phyloP scores from a whole-genome alignment of 1,284 basidiomycete genomes.

The Cutaneotrichosporon sp. region DNA sequence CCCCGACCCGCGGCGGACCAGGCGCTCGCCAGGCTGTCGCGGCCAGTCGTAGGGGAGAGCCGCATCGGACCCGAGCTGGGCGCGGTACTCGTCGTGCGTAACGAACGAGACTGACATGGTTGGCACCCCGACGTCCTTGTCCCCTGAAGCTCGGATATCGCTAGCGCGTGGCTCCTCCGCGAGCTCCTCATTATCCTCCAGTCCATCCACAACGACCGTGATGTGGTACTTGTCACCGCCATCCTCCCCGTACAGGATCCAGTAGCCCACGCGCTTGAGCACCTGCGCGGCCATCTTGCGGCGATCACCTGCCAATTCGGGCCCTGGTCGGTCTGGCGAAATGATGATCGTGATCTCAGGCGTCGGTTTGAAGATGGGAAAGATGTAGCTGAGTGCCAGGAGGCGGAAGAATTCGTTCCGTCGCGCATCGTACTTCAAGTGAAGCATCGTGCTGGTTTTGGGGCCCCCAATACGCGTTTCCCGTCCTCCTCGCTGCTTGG shows the following conservation, averaged over 20 bases:
- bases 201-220: not conserved
- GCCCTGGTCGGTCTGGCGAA: not conserved
- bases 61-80: not conserved
- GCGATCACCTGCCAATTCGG: not conserved
- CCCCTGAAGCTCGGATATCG: not conserved
- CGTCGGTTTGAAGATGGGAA: not conserved
- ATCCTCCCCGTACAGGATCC: not conserved
- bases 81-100: not conserved
- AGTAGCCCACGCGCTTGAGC: not conserved
- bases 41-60: constrained; percentile 1
- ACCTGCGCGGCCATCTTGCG: not conserved
- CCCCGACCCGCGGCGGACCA: not conserved
- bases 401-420: constrained; percentile 5
- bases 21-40: not conserved
- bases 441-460: not conserved
- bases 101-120: not conserved
- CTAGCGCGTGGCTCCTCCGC: not conserved
- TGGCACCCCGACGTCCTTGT: not conserved
- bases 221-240: constrained; percentile 2
- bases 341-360: constrained; percentile 1
- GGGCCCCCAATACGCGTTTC: not conserved
- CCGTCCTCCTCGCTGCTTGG: not conserved
- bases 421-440: constrained; percentile 1
- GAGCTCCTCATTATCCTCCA: not conserved
- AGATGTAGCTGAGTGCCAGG: not conserved